Evolutionary conservation across 345 rosid species (phyloP), one percentile per base, ranked within the genome.

Genomic region (Rhodamnia argentea): DNA sequence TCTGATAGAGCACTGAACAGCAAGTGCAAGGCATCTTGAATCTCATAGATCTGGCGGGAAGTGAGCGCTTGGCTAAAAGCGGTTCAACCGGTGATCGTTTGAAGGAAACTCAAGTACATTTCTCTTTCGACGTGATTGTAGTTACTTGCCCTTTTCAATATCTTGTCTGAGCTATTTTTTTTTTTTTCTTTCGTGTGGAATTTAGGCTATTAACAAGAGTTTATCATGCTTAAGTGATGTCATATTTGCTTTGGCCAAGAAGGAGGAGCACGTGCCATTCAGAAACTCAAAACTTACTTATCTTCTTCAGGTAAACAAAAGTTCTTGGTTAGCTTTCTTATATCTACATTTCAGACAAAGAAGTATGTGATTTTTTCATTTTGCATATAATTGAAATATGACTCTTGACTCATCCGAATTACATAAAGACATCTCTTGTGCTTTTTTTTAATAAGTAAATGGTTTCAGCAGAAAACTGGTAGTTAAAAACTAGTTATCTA

Each of bases 1-100:
- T 74, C 62, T 84, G 53, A 84, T 87, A 97, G 99, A 92, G 95
- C 90, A 97, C 98, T 9, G 99, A 97, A 86, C 99, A 97, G 88
- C 98, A 96, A 90, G 96, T 94, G 83, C 99, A 97, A 92, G 98
- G 99, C 29, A 92, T 97, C 85, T 85, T 97, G 93, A 97, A 97
- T 94, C 96, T 97, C 57, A 96, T 97, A 85, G 99, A 97, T 93
- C 98, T 97, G 87, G 99, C 99, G 59, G 99, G 99, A 83, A 97
- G 99, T 70, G 99, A 97, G 89, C 99, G 99, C 37, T 96, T 97
- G 74, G 94, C 98, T 0, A 97, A 93, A 93, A 97, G 99, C 88
- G 98, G 99, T 44, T 97, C 99, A 51, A 95, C 99, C 0, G 99
- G 99, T 62, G 99, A 97, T 83, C 90, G 99, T 52, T 90, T 97